A percentile compares a stretch with the other conserved stretches of the same genome.
Conservation (phyloP, 23 red algal genomes). For the Gracilariopsis chorda region DNA sequence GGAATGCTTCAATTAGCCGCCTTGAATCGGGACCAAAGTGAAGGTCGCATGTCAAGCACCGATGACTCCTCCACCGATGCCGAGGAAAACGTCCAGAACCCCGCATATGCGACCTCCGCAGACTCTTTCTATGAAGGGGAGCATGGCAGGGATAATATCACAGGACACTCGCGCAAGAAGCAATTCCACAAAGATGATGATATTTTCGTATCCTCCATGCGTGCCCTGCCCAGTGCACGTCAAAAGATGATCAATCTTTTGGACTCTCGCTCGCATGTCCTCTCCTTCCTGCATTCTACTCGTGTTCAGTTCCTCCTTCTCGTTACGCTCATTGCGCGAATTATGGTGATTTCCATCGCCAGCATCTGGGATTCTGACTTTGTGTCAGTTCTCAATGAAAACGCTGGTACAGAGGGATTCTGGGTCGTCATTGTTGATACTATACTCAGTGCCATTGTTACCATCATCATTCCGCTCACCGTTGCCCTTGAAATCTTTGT, state of each 20-base stretch:
- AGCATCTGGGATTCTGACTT: neutral
- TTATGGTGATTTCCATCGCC: neutral
- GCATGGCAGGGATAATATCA: too few relatives aligned
- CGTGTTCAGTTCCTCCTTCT: conserved; percentile 36
- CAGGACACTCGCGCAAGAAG: neutral
- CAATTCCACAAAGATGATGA: neutral
- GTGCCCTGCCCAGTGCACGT: neutral
- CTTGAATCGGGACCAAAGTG: neutral
- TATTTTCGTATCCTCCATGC: neutral
- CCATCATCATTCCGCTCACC: neutral
- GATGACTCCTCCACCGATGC: neutral
- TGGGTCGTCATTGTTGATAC: conserved; percentile 24
- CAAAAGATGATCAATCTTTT: conserved; percentile 15
- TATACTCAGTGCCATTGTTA: neutral
- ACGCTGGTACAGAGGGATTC: neutral
- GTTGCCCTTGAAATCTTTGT: conserved; percentile 10
- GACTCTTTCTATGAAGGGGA: neutral
- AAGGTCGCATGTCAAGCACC: neutral
- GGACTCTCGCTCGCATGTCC: conserved; percentile 26
- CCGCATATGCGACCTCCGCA: neutral
- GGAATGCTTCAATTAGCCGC: neutral
- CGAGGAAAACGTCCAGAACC: neutral
- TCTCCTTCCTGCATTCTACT: conserved; percentile 47
- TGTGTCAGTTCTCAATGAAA: neutral
- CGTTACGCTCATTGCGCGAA: conserved; percentile 1